A percentile compares a stretch with the other conserved stretches of the same genome.
Conservation (phyloP, 495 filamentous ascomycete species). For the Neurospora cerealis region DNA sequence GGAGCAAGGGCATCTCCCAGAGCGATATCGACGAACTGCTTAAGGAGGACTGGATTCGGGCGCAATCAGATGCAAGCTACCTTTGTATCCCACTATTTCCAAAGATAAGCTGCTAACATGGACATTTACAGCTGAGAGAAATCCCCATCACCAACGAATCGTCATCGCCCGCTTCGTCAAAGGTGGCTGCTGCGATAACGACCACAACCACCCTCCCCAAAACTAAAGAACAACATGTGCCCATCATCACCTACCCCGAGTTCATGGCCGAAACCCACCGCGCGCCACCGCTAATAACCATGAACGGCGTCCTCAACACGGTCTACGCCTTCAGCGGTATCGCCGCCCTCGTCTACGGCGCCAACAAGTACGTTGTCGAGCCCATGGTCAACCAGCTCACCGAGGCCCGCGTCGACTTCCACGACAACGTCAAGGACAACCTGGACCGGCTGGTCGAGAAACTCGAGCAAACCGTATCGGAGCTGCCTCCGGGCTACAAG, state of each 20-base stretch:
- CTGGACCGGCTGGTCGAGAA: slow-evolving; percentile 61
- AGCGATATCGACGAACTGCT: slow-evolving; percentile 61
- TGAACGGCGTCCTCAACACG: slow-evolving; percentile 61
- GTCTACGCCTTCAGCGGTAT: slow-evolving; percentile 65
- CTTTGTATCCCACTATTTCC: not conserved
- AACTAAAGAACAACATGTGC: slow-evolving; percentile 47
- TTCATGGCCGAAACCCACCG: slow-evolving; percentile 63
- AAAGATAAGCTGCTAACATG: not conserved
- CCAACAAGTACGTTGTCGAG: slow-evolving; percentile 66
- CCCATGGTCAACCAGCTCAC: slow-evolving; percentile 75
- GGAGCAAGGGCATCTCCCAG: slow-evolving; percentile 62
- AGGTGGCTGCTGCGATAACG: not conserved
- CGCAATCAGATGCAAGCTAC: slow-evolving; percentile 21
- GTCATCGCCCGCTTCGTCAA: not conserved
- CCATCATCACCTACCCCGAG: slow-evolving; percentile 97
- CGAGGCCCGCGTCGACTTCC: slow-evolving; percentile 72
- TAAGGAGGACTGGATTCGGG: slow-evolving; percentile 26
- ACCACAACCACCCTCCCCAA: slow-evolving; percentile 8
- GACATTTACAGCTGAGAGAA: not conserved
- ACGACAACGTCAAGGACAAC: slow-evolving; percentile 52
- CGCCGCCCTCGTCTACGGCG: slow-evolving; percentile 65
- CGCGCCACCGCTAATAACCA: slow-evolving; percentile 63
- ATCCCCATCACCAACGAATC: slow-evolving; percentile 1
- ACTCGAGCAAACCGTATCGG: slow-evolving; percentile 61
- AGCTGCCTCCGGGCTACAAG: slow-evolving; percentile 25